Percentiles rank a stretch among this genome's conserved stretches.
Evolutionary conservation across 495 filamentous ascomycete genomes (phyloP).

Genomic region (Neurospora intermedia): DNA sequence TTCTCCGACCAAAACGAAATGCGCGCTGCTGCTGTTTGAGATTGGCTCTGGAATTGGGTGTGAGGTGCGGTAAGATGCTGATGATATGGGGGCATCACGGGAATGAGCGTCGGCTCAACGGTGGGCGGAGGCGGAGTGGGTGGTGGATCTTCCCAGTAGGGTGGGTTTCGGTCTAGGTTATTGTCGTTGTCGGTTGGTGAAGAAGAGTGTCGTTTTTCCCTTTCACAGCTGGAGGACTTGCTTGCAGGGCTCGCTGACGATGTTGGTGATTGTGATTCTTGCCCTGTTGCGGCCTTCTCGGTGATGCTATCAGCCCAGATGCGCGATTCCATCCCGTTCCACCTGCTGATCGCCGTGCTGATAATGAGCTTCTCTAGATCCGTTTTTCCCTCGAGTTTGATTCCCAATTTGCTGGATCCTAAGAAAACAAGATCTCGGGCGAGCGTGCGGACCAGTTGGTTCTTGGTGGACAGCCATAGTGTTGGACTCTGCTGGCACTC

Average conservation of each 20-base stretch:
- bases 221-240: neutral
- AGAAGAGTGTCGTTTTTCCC: neutral
- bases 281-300: neutral
- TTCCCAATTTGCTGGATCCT: constrained; percentile 17
- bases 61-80: neutral
- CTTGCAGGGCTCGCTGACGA: neutral
- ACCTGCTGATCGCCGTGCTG: constrained; percentile 17
- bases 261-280: neutral
- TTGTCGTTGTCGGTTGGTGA: neutral
- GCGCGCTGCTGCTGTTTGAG: constrained; percentile 2
- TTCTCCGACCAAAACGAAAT: constrained; percentile 12
- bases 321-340: constrained; percentile 21
- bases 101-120: neutral
- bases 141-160: constrained; percentile 6
- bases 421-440: constrained; percentile 26
- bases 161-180: neutral
- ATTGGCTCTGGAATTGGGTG: constrained; percentile 3
- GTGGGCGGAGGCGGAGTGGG: neutral
- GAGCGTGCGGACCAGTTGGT: constrained; percentile 26
- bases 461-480: constrained; percentile 23
- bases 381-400: constrained; percentile 17
- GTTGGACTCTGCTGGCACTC: constrained; percentile 22
- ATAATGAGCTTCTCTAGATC: constrained; percentile 20
- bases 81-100: neutral
- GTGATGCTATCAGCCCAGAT: constrained; percentile 12